Percentiles rank a stretch among this genome's conserved stretches.
Evolutionary conservation across 768 basidiomycete genomes (phyloP).

Genomic region (Candolleomyces aberdarensis): DNA sequence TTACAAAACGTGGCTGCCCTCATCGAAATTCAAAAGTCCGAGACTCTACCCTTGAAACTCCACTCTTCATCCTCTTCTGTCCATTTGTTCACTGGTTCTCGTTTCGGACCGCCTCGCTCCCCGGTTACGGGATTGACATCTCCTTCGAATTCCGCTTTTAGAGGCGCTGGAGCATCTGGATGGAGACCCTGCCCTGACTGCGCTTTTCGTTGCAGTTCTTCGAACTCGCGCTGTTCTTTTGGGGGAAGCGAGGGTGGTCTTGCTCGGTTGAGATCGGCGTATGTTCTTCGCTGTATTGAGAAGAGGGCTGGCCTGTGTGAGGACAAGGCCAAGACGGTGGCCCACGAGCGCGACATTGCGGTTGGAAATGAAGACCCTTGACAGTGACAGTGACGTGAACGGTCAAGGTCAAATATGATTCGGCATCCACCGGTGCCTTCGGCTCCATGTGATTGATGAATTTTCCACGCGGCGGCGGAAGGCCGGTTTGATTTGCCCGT

Average conservation of each 20-base stretch:
- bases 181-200: slow-evolving; percentile 50
- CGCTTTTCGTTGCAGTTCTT: slow-evolving; percentile 70
- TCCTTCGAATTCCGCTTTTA: slow-evolving; percentile 73
- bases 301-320: background rate
- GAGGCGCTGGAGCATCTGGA: slow-evolving; percentile 62
- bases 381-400: background rate
- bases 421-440: background rate
- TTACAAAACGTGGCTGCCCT: too few relatives aligned
- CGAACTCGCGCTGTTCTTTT: slow-evolving; percentile 81
- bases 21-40: slow-evolving; percentile 60
- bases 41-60: slow-evolving; percentile 88
- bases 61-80: slow-evolving; percentile 66
- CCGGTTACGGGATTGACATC: slow-evolving; percentile 80
- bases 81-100: slow-evolving; percentile 72
- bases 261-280: slow-evolving; percentile 50
- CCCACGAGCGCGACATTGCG: background rate
- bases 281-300: slow-evolving; percentile 15
- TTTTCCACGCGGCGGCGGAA: background rate
- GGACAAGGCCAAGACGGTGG: background rate
- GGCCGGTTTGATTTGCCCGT: background rate
- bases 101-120: slow-evolving; percentile 84
- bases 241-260: slow-evolving; percentile 73
- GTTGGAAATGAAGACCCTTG: background rate
- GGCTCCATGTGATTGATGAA: background rate
- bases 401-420: background rate